A percentile compares a stretch with the other conserved stretches of the same genome.
Evolutionary conservation across 139 green algal species (phyloP).

Genomic region (Microglena sp.): DNA sequence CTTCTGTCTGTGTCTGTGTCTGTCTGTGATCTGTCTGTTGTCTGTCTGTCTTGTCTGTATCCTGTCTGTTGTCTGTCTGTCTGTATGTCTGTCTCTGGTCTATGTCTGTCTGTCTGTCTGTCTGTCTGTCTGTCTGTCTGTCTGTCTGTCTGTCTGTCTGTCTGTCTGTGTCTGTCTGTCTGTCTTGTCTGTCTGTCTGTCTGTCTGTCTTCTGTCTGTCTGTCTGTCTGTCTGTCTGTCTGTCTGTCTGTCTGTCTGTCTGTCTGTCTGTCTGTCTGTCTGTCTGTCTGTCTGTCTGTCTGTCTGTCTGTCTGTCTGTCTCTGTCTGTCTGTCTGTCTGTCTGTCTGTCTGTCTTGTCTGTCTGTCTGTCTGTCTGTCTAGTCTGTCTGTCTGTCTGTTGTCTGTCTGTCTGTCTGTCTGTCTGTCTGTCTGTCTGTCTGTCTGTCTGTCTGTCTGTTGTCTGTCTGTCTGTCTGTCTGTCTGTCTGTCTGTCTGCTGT

Average conservation of each 20-base stretch:
- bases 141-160: background rate
- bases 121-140: background rate
- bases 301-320: background rate
- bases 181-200: background rate
- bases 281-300: background rate
- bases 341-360: background rate
- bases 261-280: background rate
- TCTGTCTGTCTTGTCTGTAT: background rate
- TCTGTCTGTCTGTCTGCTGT: background rate
- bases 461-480: background rate
- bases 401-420: background rate
- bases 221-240: background rate
- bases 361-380: background rate
- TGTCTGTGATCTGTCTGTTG: background rate
- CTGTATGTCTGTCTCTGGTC: background rate
- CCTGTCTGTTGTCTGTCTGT: background rate
- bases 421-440: background rate
- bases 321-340: background rate
- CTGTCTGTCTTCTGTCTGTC: background rate
- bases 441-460: background rate
- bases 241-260: background rate
- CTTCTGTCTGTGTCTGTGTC: background rate
- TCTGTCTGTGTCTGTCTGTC: background rate
- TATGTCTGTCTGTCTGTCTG: background rate
- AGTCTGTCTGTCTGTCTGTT: background rate